Evolutionary conservation across 1,284 basidiomycete species (phyloP), one percentile per base, ranked within the genome.

Genomic region (Malassezia psittaci): DNA sequence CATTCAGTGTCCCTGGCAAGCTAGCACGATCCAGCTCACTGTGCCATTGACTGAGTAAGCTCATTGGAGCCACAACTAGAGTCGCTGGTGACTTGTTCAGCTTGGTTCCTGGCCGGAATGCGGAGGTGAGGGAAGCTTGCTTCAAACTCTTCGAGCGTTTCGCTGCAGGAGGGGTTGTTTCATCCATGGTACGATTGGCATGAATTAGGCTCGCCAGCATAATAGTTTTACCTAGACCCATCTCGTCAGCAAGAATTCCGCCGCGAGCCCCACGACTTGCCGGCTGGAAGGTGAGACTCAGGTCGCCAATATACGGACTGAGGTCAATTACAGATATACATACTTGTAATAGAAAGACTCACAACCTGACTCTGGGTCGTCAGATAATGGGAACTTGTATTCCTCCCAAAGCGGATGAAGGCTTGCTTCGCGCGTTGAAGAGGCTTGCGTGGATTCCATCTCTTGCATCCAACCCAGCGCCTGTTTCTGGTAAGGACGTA

Each of bases 371-470:
- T 57, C 55, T 6, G 45, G 48, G 16, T 61, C 54, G 37, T 65
- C 60, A 1, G 57, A 38, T 1, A 62, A 53, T 5, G 54, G 52
- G 19, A 51, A 56, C 33, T 57, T 57, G 72, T 76, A 94, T 86
- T 90, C 84, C 77, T 87, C 87, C 91, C 91, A 98, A 10, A 98
- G 76, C 0, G 93, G 93, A 76, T 98, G 89, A 79, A 96, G 84
- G 15, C 66, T 60, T 4, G 58, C 84, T 7, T 79, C 80, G 5
- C 59, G 51, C 7, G 37, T 24, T 10, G 48, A 34, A n/a, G 50
- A 36, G 12, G 24, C 18, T 18, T 51, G 18, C 11, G 57, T 47
- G 2, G 38, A 82, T 77, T 96, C 93, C 63, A 91, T 81, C 1
- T 85, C 87, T 61, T 83, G 79, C 90, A 96, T 91, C 91, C 93